A percentile compares a stretch with the other conserved stretches of the same genome.
phyloP scores from a whole-genome alignment of 257 asterid genomes.

The Petunia axillaris region DNA sequence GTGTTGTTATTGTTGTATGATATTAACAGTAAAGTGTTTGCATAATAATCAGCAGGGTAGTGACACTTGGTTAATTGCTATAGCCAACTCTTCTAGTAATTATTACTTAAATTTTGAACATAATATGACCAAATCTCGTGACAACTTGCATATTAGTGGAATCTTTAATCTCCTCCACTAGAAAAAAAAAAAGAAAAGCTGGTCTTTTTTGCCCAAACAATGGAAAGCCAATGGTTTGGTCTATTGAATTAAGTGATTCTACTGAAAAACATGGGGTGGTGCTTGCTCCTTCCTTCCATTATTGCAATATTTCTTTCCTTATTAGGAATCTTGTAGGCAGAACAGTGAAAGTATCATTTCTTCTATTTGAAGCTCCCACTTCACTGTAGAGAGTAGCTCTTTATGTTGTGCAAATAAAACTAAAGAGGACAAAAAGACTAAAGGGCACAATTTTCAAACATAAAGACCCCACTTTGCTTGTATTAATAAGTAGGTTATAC shows the following conservation, averaged over 20 bases:
- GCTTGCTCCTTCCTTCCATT: slow-evolving; percentile 41
- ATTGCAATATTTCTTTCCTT: slow-evolving; percentile 37
- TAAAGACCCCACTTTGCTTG: slow-evolving; percentile 16
- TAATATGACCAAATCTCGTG: slow-evolving; percentile 1
- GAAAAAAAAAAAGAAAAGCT: slow-evolving; percentile 34
- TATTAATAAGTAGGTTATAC: not conserved
- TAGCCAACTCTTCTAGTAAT: not conserved
- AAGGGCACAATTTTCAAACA: not conserved
- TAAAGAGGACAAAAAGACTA: not conserved
- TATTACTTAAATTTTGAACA: slow-evolving; percentile 2
- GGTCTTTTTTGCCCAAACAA: slow-evolving; percentile 31
- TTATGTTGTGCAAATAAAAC: not conserved
- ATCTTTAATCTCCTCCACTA: slow-evolving; percentile 52
- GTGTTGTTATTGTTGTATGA: too few relatives aligned
- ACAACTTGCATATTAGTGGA: slow-evolving; percentile 39
- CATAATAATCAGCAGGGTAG: not conserved
- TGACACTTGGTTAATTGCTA: not conserved
- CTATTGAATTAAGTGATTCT: slow-evolving; percentile 28
- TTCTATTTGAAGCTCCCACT: slow-evolving; percentile 21
- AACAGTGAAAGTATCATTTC: slow-evolving; percentile 53
- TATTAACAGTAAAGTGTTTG: not conserved
- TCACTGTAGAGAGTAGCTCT: not conserved
- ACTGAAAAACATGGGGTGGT: slow-evolving; percentile 36
- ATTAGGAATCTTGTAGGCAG: slow-evolving; percentile 41
- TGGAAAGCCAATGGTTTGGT: slow-evolving; percentile 41